Conservation (phyloP, 805 yeast species). For the Sugiyamaella boreocaroliniensis region DNA sequence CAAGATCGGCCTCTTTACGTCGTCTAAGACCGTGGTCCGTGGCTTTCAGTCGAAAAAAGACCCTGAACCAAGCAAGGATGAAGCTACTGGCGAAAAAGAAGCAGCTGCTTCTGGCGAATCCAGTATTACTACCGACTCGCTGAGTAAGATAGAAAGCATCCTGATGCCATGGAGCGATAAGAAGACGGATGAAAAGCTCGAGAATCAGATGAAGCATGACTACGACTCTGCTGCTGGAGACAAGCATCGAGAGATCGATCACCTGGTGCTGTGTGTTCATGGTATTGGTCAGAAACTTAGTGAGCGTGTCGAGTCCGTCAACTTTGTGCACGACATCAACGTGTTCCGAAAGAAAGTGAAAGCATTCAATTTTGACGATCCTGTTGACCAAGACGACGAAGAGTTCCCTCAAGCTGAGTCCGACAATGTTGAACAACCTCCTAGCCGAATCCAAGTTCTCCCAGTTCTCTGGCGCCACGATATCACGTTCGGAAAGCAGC, state of each 20-base stretch:
- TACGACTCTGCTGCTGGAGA: conserved; percentile 14
- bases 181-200: conserved; percentile 7
- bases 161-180: background rate
- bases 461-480: conserved; percentile 91
- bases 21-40: conserved; percentile 20
- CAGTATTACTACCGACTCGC: background rate
- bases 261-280: conserved; percentile 79
- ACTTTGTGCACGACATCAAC: conserved; percentile 80
- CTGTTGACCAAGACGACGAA: background rate
- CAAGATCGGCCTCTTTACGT: background rate
- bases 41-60: conserved; percentile 20
- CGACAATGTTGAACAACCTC: conserved; percentile 1
- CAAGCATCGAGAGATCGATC: conserved; percentile 38
- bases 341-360: conserved; percentile 35
- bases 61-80: conserved; percentile 14
- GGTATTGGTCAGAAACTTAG: conserved; percentile 93
- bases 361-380: conserved; percentile 4
- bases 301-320: conserved; percentile 66
- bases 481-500: conserved; percentile 24
- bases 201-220: conserved; percentile 26
- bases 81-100: background rate
- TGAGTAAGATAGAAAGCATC: background rate
- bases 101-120: background rate
- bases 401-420: background rate
- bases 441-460: conserved; percentile 65